A percentile compares a stretch with the other conserved stretches of the same genome.
Evolutionary conservation across 2,329 filamentous ascomycete species (phyloP).

Genomic region (Stromatinia cepivora): DNA sequence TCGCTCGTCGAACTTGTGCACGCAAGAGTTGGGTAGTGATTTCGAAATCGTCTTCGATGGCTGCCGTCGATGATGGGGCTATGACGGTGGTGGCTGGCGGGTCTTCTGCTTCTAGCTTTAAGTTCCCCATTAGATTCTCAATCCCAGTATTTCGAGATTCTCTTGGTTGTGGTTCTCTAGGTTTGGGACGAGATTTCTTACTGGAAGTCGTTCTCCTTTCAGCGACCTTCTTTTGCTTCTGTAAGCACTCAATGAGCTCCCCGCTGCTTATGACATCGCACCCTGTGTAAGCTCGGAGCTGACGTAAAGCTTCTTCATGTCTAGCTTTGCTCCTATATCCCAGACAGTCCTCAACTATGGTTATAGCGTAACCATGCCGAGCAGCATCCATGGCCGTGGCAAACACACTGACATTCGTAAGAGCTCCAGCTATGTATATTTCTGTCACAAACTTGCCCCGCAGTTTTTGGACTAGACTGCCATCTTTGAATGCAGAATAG

Average conservation of each 20-base stretch:
- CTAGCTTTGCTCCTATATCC: constrained; percentile 71
- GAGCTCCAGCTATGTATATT: constrained; percentile 81
- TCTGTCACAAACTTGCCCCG: constrained; percentile 87
- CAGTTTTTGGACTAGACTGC: constrained; percentile 71
- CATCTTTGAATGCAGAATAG: constrained; percentile 84
- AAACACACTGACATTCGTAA: constrained; percentile 86
- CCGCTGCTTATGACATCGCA: constrained; percentile 39
- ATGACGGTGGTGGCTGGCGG: constrained; percentile 9
- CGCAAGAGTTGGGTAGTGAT: constrained; percentile 27
- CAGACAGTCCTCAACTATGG: constrained; percentile 83
- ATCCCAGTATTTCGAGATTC: constrained; percentile 27
- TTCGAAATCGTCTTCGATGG: constrained; percentile 27
- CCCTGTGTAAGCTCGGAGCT: constrained; percentile 39
- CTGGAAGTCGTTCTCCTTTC: constrained; percentile 26
- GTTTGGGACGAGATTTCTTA: constrained; percentile 28
- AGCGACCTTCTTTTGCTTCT: constrained; percentile 31
- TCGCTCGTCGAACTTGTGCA: constrained; percentile 21
- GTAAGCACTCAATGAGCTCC: constrained; percentile 34
- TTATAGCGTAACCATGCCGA: constrained; percentile 82
- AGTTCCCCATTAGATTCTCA: constrained; percentile 37
- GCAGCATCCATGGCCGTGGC: constrained; percentile 91
- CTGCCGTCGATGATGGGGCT: constrained; percentile 9
- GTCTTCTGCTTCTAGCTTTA: constrained; percentile 32
- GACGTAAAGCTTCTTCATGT: constrained; percentile 50
- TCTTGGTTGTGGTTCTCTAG: constrained; percentile 22